Base-by-base conservation (phyloP, 805 yeast species). In the Myxozyma geophila region DNA sequence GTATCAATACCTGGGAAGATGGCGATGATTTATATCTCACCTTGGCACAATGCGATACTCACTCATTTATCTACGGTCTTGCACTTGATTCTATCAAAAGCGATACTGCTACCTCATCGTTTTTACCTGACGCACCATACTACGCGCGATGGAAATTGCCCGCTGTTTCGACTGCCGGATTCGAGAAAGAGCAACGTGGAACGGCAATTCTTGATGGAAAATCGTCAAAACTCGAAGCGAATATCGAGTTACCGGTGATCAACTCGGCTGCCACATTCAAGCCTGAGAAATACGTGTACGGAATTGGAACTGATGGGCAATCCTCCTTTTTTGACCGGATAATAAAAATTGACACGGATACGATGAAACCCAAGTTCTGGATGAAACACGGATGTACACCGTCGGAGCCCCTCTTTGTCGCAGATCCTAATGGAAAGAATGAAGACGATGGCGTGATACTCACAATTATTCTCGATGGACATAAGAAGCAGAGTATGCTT, bases 391-490 rank as follows among this genome's bases (percentile, higher is more conserved):
- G 59, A 2, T 59, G 33, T 36, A 53, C 63, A 21, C 63, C 59
- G 15, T 59, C 63, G 8, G 62, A 59, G 36, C 49, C 59, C 21
- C 43, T 54, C 2, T 54, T 59, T 33, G 37, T 59, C 28, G 50
- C 52, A 12, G 46, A 52, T 36, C 62, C 62, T 23, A 35, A 47
- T 12, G 63, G 59, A 15, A 19, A 21, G 36, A n/a, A 21, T 2
- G 63, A 59, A 21, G 63, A 59, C 21, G 63, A 63, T n/a, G 69
- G 69, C 17, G 60, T 60, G 51, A 33, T 66, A 6, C 52, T 66
- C 43, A 47, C 62, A 5, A 59, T 66, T 33, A 65, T 66, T 12
- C 48, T 62, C 5, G 67, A 63, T 39, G 60, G 67, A 10, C 41
- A 19, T 33, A 52, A 35, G 28, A 60, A 57, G 7, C 43, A 51